A percentile compares a stretch with the other conserved stretches of the same genome.
phyloP scores from a whole-genome alignment of 2,329 filamentous ascomycete genomes.

The Geoglossum cookeanum region DNA sequence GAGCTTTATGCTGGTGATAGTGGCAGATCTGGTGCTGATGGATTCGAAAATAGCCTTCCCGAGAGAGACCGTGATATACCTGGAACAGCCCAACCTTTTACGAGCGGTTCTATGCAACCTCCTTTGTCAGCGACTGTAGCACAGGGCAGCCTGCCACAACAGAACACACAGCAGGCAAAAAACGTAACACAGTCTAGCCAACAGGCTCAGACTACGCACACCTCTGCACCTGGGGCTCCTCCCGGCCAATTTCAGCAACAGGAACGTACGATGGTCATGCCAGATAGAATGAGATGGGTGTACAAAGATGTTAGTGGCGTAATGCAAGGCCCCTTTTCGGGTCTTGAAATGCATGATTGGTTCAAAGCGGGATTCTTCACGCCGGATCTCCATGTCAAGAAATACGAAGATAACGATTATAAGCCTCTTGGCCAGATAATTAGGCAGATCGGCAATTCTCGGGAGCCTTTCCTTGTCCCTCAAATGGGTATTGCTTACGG shows the following conservation, averaged over 20 bases:
- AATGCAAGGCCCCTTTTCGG: conserved; percentile 86
- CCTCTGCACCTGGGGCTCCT: background rate
- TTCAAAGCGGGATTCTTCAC: conserved; percentile 98
- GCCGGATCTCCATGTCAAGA: conserved; percentile 83
- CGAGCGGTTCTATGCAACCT: conserved; percentile 12
- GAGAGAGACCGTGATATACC: conserved; percentile 12
- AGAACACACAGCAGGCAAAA: background rate
- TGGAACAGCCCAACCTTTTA: conserved; percentile 9
- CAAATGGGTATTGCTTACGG: conserved; percentile 93
- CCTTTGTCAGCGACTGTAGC: conserved; percentile 6
- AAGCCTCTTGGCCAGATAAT: conserved; percentile 91
- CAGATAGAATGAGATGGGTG: conserved; percentile 95
- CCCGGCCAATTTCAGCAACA: conserved; percentile 30
- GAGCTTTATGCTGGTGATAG: conserved; percentile 20
- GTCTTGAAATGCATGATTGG: conserved; percentile 98
- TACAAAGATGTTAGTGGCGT: conserved; percentile 89
- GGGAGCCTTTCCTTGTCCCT: conserved; percentile 91
- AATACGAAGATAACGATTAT: conserved; percentile 81
- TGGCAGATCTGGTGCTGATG: background rate
- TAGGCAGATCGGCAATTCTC: conserved; percentile 84
- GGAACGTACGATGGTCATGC: conserved; percentile 92
- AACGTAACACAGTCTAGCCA: background rate
- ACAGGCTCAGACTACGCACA: background rate
- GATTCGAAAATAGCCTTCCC: background rate
- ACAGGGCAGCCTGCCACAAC: background rate